Percentiles rank a stretch among this genome's conserved stretches.
phyloP scores from a whole-genome alignment of 306 rosid genomes.

The Begonia loranthoides region DNA sequence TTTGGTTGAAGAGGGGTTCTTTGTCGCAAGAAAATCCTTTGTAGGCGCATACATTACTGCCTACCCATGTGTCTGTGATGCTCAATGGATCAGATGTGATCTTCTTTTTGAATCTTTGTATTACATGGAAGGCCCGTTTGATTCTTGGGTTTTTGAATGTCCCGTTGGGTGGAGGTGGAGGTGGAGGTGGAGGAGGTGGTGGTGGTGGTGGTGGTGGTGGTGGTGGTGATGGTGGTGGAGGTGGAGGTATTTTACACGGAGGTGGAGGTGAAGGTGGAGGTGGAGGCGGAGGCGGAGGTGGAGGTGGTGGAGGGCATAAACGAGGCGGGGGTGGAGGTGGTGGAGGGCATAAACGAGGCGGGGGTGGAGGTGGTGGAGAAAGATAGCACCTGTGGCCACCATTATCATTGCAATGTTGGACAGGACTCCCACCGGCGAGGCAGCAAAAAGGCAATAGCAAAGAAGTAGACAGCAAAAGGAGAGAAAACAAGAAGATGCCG shows the following conservation, averaged over 20 bases:
- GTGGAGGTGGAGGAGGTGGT: background rate
- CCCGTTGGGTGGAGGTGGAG: background rate
- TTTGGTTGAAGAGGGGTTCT: background rate
- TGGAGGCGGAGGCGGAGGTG: background rate
- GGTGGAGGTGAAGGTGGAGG: background rate
- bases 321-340: no score
- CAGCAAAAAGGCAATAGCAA: no score
- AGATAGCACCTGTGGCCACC: no score
- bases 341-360: no score
- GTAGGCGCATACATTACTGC: conserved; percentile 2
- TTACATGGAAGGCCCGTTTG: conserved; percentile 5
- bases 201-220: background rate
- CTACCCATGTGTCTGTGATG: conserved; percentile 14
- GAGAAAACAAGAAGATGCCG: no score
- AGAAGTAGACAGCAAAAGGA: no score
- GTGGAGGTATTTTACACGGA: fast-evolving
- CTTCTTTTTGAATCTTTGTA: conserved; percentile 7
- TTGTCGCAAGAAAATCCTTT: conserved; percentile 23
- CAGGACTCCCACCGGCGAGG: no score
- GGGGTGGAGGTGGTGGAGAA: no score
- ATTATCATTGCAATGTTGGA: no score
- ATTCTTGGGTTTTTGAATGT: conserved; percentile 8
- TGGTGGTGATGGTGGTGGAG: background rate
- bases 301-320: background rate
- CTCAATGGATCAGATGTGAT: conserved; percentile 7